Evolutionary conservation across 179 eudicot genomes (phyloP).

Genomic region (Beta corolliflora): DNA sequence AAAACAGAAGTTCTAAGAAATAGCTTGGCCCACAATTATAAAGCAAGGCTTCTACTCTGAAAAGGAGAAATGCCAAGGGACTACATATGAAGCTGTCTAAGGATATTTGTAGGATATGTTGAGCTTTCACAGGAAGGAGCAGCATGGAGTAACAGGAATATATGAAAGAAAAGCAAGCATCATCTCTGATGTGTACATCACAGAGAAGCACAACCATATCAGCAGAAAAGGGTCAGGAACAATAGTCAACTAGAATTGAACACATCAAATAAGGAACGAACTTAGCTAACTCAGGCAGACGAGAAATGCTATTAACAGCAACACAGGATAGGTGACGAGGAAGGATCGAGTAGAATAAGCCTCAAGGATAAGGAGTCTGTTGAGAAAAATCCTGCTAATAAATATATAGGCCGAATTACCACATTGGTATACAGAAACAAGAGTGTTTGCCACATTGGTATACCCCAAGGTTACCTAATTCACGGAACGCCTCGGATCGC

Average conservation of each 20-base stretch:
- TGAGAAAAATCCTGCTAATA: not conserved
- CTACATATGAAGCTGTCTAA: not conserved
- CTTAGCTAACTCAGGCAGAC: not conserved
- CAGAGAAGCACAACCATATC: not conserved
- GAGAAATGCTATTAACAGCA: not conserved
- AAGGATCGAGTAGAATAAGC: not conserved
- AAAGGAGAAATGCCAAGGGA: not conserved
- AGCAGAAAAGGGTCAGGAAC: not conserved
- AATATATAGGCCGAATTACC: not conserved
- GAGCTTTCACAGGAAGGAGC: not conserved
- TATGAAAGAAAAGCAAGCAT: not conserved
- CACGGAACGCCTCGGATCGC: no score
- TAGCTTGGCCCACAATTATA: not conserved
- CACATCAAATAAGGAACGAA: not conserved
- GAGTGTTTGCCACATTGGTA: not conserved
- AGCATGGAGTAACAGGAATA: not conserved
- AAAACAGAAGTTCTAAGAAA: not conserved
- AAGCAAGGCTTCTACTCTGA: not conserved
- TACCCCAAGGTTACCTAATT: no score
- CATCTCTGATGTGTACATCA: not conserved
- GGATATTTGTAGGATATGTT: not conserved
- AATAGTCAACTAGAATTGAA: not conserved
- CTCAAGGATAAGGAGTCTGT: not conserved
- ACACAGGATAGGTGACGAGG: not conserved
- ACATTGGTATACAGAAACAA: not conserved